Percentiles rank a stretch among this genome's conserved stretches.
These are phyloP conservation scores for Cinchona pubescens DNA, from an alignment of 257 asterid species.

Conservation along the genomic window DNA sequence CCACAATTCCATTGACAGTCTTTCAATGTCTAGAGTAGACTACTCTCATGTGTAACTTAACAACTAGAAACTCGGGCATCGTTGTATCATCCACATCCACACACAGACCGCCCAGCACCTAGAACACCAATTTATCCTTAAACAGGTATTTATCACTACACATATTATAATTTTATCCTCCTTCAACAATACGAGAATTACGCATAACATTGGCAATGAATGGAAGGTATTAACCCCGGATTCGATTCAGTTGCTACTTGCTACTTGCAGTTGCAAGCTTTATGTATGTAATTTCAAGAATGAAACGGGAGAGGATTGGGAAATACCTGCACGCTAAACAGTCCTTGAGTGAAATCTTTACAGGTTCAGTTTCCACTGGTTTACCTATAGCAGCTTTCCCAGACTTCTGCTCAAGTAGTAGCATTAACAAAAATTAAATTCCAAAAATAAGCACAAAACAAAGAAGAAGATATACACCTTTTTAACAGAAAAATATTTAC, in stretches of 20 bases:
- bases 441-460: not conserved
- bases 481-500: not conserved
- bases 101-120: not conserved
- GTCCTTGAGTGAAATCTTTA: conserved; percentile 89
- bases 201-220: not conserved
- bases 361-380: conserved; percentile 63
- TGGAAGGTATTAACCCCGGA: not conserved
- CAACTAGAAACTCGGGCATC: not conserved
- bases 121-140: not conserved
- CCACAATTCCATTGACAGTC: not conserved
- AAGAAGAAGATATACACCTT: not conserved
- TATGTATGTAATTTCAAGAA: too few species aligned
- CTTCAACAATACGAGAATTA: not conserved
- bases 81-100: not conserved
- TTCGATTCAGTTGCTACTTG: too few species aligned
- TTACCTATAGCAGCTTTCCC: conserved; percentile 46
- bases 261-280: too few species aligned
- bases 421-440: not conserved
- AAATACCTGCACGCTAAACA: conserved; percentile 95
- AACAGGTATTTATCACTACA: not conserved
- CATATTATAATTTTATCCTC: not conserved
- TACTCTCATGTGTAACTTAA: not conserved
- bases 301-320: too few species aligned
- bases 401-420: conserved; percentile 39
- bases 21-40: not conserved